These are phyloP conservation scores for Blakeslea trispora DNA, from an alignment of 371 early-diverging fungal species.

Conservation along the genomic window DNA sequence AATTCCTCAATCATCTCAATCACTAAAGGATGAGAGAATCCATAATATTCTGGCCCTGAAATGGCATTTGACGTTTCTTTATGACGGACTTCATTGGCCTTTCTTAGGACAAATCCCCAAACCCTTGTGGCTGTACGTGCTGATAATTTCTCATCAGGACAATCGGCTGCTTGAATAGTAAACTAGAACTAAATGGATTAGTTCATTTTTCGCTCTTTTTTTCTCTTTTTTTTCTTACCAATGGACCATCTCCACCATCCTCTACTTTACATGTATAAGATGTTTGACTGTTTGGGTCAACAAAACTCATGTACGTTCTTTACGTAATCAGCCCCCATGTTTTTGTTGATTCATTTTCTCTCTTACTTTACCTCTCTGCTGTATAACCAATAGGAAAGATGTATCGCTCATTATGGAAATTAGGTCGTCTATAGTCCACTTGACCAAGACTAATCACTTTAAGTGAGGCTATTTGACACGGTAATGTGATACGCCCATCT, in stretches of 20 bases:
- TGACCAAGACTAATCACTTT: conserved; percentile 73
- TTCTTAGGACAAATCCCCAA: conserved; percentile 82
- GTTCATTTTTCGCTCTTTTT: too few relatives aligned
- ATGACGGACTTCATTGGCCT: conserved; percentile 73
- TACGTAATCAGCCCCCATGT: too few relatives aligned
- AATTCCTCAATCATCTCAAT: conserved; percentile 84
- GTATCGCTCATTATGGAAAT: conserved; percentile 88
- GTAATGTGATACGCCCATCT: conserved; percentile 71
- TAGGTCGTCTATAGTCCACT: conserved; percentile 71
- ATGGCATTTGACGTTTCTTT: conserved; percentile 76
- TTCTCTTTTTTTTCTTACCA: too few relatives aligned
- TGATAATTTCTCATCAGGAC: conserved; percentile 58
- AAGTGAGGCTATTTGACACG: conserved; percentile 77
- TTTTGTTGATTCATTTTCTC: too few relatives aligned
- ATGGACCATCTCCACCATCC: conserved; percentile 81
- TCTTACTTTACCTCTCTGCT: conserved; percentile 37
- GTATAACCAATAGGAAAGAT: conserved; percentile 86
- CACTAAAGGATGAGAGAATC: conserved; percentile 87
- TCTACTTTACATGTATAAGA: conserved; percentile 77
- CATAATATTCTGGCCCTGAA: conserved; percentile 92
- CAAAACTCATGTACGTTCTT: conserved; percentile 75
- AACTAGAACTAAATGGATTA: conserved; percentile 44
- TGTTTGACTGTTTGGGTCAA: conserved; percentile 60
- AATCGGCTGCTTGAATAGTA: conserved; percentile 73
- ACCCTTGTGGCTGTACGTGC: conserved; percentile 85